Evolutionary conservation across 1,139 yeast species (phyloP).

Genomic region (Ogataea hybrid): DNA sequence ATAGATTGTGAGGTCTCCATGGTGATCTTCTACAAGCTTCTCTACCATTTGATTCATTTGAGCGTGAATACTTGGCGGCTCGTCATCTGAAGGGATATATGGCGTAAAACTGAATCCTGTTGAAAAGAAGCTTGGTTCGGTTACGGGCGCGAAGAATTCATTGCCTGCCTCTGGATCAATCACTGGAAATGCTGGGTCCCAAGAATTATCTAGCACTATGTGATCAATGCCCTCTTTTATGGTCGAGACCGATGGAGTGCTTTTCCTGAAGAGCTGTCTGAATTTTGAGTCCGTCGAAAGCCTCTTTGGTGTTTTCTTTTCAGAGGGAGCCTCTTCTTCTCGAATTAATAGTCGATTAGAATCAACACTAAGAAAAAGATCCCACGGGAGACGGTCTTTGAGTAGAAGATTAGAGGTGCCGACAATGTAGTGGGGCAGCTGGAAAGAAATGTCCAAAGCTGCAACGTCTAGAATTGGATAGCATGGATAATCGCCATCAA

Average conservation of each 20-base stretch:
- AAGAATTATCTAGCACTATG: conserved; percentile 1
- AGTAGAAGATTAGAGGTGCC: conserved; percentile 58
- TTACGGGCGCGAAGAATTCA: conserved; percentile 12
- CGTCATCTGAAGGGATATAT: not conserved
- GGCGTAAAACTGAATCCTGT: conserved; percentile 19
- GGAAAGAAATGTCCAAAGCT: conserved; percentile 44
- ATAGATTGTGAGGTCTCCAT: conserved; percentile 30
- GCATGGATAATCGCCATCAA: conserved; percentile 35
- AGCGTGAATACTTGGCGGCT: conserved; percentile 23
- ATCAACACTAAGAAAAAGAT: conserved; percentile 51
- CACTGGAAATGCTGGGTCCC: conserved; percentile 27
- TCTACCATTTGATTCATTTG: conserved; percentile 19
- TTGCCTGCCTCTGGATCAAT: conserved; percentile 14
- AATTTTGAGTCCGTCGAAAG: conserved; percentile 18
- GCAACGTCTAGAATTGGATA: conserved; percentile 56
- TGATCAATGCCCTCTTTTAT: conserved; percentile 1
- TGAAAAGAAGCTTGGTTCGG: conserved; percentile 20
- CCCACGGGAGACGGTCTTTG: conserved; percentile 46
- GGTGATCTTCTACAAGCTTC: conserved; percentile 22
- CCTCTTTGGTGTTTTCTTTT: conserved; percentile 6
- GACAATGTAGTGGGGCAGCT: conserved; percentile 45
- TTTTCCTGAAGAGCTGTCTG: conserved; percentile 18
- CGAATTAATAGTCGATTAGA: conserved; percentile 37
- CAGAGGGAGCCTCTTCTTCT: conserved; percentile 17
- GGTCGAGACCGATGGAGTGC: conserved; percentile 8